phyloP scores from a whole-genome alignment of 345 rosid genomes.

The Eucalyptus coolabah region DNA sequence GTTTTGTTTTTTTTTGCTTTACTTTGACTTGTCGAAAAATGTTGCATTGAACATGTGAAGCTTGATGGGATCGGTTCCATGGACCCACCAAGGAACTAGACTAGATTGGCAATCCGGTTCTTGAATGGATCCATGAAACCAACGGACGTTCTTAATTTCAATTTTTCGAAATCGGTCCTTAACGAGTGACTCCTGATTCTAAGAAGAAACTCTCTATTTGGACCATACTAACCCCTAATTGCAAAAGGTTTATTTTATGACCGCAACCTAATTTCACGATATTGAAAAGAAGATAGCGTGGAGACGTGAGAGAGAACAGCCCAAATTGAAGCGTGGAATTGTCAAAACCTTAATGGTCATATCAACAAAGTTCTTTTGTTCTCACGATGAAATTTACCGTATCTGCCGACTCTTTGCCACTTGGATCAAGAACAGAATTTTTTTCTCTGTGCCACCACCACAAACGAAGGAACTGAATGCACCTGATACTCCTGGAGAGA shows the following conservation, averaged over 20 bases:
- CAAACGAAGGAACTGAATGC: neutral
- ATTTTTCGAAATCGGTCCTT: too few relatives aligned
- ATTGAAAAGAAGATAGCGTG: neutral
- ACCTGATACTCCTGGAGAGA: neutral
- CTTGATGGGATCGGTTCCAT: too few relatives aligned
- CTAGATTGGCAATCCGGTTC: rapidly evolving
- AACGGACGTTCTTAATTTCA: rapidly evolving
- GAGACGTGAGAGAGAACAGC: neutral
- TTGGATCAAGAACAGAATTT: neutral
- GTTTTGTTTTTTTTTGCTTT: too few relatives aligned
- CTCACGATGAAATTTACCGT: neutral
- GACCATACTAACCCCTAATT: too few relatives aligned
- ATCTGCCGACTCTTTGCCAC: neutral
- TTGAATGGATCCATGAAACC: too few relatives aligned
- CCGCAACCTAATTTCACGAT: neutral
- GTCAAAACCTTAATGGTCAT: neutral
- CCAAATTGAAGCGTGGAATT: neutral
- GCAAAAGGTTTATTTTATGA: too few relatives aligned
- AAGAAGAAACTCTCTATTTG: too few relatives aligned
- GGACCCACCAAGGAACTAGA: too few relatives aligned
- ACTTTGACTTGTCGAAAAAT: too few relatives aligned
- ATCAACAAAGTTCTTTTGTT: neutral
- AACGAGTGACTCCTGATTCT: too few relatives aligned
- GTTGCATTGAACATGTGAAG: too few relatives aligned
- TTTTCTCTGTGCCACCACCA: neutral